Evolutionary conservation across 1,284 basidiomycete genomes (phyloP), one percentile per base, ranked within the genome.

Genomic region (Leccinum fallax): DNA sequence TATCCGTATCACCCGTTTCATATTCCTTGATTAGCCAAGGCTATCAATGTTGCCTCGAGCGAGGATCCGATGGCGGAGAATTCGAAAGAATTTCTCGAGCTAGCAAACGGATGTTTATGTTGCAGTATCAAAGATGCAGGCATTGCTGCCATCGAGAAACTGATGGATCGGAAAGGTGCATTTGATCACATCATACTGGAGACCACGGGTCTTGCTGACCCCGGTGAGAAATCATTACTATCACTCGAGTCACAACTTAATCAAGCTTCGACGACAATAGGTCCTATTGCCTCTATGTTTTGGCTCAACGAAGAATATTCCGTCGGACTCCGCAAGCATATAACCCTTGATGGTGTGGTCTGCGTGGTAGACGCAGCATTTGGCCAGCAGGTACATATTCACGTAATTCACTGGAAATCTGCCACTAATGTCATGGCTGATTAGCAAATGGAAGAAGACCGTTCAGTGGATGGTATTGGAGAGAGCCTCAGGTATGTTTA

Each of bases 131-230:
- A 96, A 71, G 95, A 97, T 74, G 83, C 87, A 15, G 95, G 95
- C 1, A 85, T 92, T 1, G 93, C 94, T 30, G 93, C 95, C 2
- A 96, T 98, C 57, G 93, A 97, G 74, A 91, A 92, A 70, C 81
- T 97, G 63, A 92, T 88, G 93, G 80, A 82, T 67, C 83, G 84
- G 63, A 92, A 90, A 69, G 93, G 92, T 26, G 85, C 86, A 3
- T 95, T 97, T 69, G 95, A 97, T 76, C 91, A 97, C 76, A 96
- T 97, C 62, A 78, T 98, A 40, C 83, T 98, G 6, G 95, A 98
- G 77, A 93, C 95, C 2, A 97, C 95, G 0, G 95, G 95, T 0
- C 81, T 98, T 5, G 95, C 95, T 5, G 95, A 98, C 79, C 95
- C 95, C 62, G 92, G 93, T 89, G 64, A 62, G 69, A 19, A 52